These are phyloP conservation scores for Bidens hawaiensis DNA, from an alignment of 140 eudicot genomes.

Conservation along the genomic window DNA sequence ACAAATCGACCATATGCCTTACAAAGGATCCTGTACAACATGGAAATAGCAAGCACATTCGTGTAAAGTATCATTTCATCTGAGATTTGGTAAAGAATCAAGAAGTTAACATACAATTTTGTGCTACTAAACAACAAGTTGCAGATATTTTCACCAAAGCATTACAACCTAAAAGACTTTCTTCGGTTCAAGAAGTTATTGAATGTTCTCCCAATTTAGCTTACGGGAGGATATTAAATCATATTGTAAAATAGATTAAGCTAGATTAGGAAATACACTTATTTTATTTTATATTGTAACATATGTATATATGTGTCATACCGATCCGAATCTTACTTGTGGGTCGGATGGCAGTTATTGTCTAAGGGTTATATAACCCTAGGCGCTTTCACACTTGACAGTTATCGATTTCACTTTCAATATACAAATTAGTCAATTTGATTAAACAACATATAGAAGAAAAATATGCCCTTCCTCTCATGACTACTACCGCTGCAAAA, in stretches of 20 bases:
- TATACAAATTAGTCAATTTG: too few species aligned
- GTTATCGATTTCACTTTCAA: too few species aligned
- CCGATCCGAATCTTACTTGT: too few species aligned
- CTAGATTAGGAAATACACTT: too few species aligned
- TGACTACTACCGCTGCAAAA: too few species aligned
- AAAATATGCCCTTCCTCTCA: too few species aligned
- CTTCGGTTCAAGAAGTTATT: not conserved
- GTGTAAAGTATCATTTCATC: not conserved
- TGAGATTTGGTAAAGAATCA: not conserved
- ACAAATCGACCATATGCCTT: not conserved
- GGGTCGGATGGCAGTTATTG: too few species aligned
- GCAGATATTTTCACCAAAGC: not conserved
- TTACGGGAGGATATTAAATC: not conserved
- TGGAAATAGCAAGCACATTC: not conserved
- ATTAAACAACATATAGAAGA: constrained; percentile 16
- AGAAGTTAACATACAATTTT: not conserved
- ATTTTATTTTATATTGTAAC: too few species aligned
- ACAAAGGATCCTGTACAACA: not conserved
- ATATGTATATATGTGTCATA: too few species aligned
- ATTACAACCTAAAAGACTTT: not conserved
- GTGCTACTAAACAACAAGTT: not conserved
- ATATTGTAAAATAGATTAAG: too few species aligned
- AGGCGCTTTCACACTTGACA: too few species aligned
- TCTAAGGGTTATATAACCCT: too few species aligned
- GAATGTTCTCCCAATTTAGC: not conserved